Evolutionary conservation across 169 alveolate genomes (phyloP), one percentile per base, ranked within the genome.

Genomic region (Plasmodium vivax): DNA sequence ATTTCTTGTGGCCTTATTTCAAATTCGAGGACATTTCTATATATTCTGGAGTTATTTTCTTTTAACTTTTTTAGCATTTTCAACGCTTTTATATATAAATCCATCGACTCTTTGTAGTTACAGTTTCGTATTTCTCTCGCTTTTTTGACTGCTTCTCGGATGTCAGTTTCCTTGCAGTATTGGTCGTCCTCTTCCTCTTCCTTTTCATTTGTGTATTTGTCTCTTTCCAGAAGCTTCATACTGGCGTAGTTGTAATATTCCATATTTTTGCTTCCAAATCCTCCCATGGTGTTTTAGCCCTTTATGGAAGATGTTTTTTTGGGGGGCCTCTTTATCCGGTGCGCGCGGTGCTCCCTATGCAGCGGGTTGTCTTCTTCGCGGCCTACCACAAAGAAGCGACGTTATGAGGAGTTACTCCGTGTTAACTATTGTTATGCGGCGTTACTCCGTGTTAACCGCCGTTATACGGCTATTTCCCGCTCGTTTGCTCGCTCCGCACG

Each of bases 1-100:
- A 83, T 51, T 19, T 90, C 91, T 82, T 62, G 74, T n/a, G 94
- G 94, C 14, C 45, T 80, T 62, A 90, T 81, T 81, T 90, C 94
- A 90, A 90, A 90, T 68, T 80, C 94, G 45, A 90, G 47, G 1
- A 90, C 83, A 81, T 90, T 82, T 27, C 51, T 90, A 81, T 90
- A 90, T 90, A 90, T 71, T 51, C 27, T 80, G 4, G 88, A 54
- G 43, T 87, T 87, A 14, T 68, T 68, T 8, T 90, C 91, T 81
- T 90, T 90, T 36, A 80, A 32, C 45, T 80, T 90, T 81, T 90
- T 90, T 47, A 90, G 83, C 73, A 38, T 30, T 12, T 68, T 90
- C 43, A 90, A 62, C 36, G 80, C 82, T 81, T 90, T 90, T 19
- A 90, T 80, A 81, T 90, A 90, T 68, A 90, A 71, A 68, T 79